phyloP scores from a whole-genome alignment of 805 yeast genomes.

The Cyberlindnera mississippiensis region DNA sequence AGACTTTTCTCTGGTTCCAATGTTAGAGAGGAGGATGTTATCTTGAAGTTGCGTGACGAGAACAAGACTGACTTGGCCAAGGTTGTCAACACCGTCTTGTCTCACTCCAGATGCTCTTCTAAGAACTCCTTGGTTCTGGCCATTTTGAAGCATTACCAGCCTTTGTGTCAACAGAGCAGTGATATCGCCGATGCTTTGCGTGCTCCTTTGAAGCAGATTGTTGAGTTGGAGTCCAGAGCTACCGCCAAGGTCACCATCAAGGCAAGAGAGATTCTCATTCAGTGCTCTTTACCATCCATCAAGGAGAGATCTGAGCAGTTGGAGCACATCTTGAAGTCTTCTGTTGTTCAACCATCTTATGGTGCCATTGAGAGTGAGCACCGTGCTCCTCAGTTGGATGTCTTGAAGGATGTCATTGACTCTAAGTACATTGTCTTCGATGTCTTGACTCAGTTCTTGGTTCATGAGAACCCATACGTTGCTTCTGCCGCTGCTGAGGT shows the following conservation, averaged over 20 bases:
- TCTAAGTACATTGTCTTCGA: slow-evolving; percentile 96
- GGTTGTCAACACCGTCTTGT: slow-evolving; percentile 71
- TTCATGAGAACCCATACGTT: slow-evolving; percentile 79
- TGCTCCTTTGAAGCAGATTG: slow-evolving; percentile 69
- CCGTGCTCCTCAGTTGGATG: slow-evolving; percentile 74
- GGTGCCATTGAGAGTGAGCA: slow-evolving; percentile 80
- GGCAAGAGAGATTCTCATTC: slow-evolving; percentile 94
- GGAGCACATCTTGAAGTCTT: slow-evolving; percentile 89
- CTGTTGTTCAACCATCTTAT: slow-evolving; percentile 84
- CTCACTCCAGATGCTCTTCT: slow-evolving; percentile 91
- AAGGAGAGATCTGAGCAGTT: slow-evolving; percentile 96
- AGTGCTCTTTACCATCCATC: slow-evolving; percentile 94
- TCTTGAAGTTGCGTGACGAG: slow-evolving; percentile 83
- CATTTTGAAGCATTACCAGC: slow-evolving; percentile 77
- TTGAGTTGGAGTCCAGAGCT: slow-evolving; percentile 84
- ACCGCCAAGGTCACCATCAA: slow-evolving; percentile 92
- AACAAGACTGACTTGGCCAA: slow-evolving; percentile 68
- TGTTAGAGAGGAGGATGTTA: slow-evolving; percentile 82
- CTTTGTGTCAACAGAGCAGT: slow-evolving; percentile 68
- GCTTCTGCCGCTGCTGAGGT: slow-evolving; percentile 96
- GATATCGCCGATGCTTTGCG: slow-evolving; percentile 66
- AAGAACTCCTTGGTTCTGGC: slow-evolving; percentile 89
- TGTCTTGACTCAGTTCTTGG: slow-evolving; percentile 88
- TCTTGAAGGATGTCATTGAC: slow-evolving; percentile 88
- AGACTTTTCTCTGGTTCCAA: slow-evolving; percentile 70